These are phyloP conservation scores for Dunaliella salina DNA, from an alignment of 163 green algal genomes.

Conservation along the genomic window DNA sequence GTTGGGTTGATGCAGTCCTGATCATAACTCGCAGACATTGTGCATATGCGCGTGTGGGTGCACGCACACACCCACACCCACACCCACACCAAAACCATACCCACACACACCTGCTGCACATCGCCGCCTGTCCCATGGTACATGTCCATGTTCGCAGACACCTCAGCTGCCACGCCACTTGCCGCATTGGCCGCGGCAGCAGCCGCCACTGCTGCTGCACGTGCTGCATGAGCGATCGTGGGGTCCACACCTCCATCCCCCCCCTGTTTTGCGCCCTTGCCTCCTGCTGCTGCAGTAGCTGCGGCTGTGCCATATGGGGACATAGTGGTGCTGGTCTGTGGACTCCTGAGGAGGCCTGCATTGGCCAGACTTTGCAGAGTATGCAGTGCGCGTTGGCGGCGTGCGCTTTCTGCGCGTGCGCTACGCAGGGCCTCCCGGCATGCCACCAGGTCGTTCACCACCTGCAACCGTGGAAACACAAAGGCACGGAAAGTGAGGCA, in stretches of 20 bases:
- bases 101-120: background rate
- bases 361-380: slow-evolving; percentile 20
- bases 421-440: slow-evolving; percentile 30
- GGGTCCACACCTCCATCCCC: background rate
- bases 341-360: background rate
- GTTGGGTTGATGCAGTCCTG: too few relatives aligned
- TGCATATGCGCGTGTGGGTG: background rate
- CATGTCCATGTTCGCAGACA: background rate
- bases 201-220: background rate
- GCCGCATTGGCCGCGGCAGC: slow-evolving; percentile 1
- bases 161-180: background rate
- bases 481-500: too few relatives aligned
- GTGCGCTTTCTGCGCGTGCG: slow-evolving; percentile 22
- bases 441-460: slow-evolving; percentile 26
- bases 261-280: background rate
- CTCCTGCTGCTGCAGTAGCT: slow-evolving; percentile 4
- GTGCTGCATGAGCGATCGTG: background rate
- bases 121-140: background rate
- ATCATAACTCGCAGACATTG: too few relatives aligned
- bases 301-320: background rate
- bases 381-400: slow-evolving; percentile 27
- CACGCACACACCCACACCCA: background rate
- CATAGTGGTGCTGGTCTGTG: background rate
- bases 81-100: background rate
- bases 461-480: background rate